Percentiles rank a stretch among this genome's conserved stretches.
Conservation (phyloP, 352 stramenopile genomes). For the Pythium monospermum region DNA sequence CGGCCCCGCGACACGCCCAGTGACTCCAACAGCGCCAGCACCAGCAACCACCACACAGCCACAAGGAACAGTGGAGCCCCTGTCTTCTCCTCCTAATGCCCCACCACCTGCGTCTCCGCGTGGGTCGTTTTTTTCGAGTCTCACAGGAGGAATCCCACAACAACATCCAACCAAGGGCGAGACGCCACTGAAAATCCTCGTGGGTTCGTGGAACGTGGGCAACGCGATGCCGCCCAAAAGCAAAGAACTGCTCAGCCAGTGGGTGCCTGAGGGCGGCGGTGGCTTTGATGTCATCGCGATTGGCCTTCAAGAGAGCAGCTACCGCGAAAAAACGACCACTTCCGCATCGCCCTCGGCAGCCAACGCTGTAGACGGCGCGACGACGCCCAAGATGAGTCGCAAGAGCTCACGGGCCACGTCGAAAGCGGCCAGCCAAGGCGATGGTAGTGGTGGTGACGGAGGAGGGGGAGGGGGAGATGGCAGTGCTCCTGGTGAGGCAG, state of each 20-base stretch:
- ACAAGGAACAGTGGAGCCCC: neutral
- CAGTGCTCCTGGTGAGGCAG: slow-evolving; percentile 1
- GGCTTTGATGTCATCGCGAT: slow-evolving; percentile 83
- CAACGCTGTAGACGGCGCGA: neutral
- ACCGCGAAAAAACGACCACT: slow-evolving; percentile 36
- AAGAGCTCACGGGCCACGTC: slow-evolving; percentile 19
- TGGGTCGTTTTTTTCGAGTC: slow-evolving; percentile 13
- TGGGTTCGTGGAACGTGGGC: slow-evolving; percentile 82
- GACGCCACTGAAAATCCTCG: slow-evolving; percentile 42
- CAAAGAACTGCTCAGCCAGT: slow-evolving; percentile 41
- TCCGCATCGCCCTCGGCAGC: neutral
- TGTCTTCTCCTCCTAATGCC: too few relatives aligned
- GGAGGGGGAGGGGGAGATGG: slow-evolving; percentile 26
- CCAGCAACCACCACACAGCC: neutral
- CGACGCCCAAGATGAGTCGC: neutral
- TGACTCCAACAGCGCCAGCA: neutral
- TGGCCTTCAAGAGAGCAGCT: slow-evolving; percentile 79
- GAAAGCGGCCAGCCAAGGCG: slow-evolving; percentile 5
- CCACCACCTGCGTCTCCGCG: slow-evolving; percentile 2
- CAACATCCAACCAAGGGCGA: slow-evolving; percentile 7
- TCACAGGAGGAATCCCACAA: too few relatives aligned
- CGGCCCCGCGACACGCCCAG: neutral
- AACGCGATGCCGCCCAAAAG: slow-evolving; percentile 76
- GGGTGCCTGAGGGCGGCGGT: slow-evolving; percentile 73
- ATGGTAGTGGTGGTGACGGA: slow-evolving; percentile 8